Base-by-base conservation (phyloP, 2,329 filamentous ascomycete species). In the Bipolaris sorokiniana region DNA sequence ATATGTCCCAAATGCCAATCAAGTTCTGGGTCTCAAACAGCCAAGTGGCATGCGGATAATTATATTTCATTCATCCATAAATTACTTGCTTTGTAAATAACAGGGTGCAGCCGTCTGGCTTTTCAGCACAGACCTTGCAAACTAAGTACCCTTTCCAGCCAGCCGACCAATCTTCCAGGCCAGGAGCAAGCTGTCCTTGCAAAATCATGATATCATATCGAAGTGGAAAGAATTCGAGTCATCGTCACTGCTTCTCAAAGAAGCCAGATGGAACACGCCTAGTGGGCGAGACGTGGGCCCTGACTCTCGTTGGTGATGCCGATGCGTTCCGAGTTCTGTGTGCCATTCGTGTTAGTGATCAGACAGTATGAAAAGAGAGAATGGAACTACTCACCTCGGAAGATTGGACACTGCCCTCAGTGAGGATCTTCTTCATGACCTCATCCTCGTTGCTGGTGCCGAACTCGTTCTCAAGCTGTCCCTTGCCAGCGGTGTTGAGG, bases 381-480 rank as follows among this genome's bases (percentile, higher is more conserved):
- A 36, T 6, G 37, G 28, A 20, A 13, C 33, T 46, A 57, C 69
- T 1, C 61, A 74, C 71, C 48, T 72, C 67, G n/a, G 40, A 54
- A 26, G 68, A 62, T 58, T 72, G 69, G 23, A 76, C 47, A 9
- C 82, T 82, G 20, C 94, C 94, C 75, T 86, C 86, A 80, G 91
- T 84, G 40, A 98, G 81, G 62, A 99, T 97, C 79, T 87, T 81
- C 79, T 86, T 86, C 72, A 98, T 89, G 57, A 90, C 88, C 0
- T 94, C 90, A 7, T 97, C 93, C 22, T 92, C 88, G 52, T 88
- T 83, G 67, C 83, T 79, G 13, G 91, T 94, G 66, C 91, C 92
- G 68, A 99, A 99, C 80, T 98, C 93, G 66, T 88, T 89, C 72
- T 95, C 88, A 4, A 99, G 83, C 45, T 83, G 83, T 41, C 82